These are phyloP conservation scores for Metrosideros polymorpha DNA, from an alignment of 441 rosid genomes.

Conservation along the genomic window DNA sequence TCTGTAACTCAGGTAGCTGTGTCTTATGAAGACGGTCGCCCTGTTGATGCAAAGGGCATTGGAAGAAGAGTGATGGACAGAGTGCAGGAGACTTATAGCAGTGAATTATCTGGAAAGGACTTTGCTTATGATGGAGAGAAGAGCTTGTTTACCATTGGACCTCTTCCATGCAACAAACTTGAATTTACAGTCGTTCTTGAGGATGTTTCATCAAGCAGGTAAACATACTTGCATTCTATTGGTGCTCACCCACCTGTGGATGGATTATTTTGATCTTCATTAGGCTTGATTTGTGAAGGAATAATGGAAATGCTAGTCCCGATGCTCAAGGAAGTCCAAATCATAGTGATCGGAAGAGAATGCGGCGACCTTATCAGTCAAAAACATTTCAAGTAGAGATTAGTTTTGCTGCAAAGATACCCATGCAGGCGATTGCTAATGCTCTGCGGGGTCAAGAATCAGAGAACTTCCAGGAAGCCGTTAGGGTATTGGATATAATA, in stretches of 20 bases:
- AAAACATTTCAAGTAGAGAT: slow-evolving; percentile 38
- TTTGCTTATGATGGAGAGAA: slow-evolving; percentile 66
- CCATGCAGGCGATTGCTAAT: slow-evolving; percentile 38
- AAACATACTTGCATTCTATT: background rate
- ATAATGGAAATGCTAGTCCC: slow-evolving; percentile 10
- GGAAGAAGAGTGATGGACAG: slow-evolving; percentile 40
- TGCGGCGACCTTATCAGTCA: slow-evolving; percentile 21
- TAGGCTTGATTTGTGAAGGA: slow-evolving; percentile 4
- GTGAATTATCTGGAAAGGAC: slow-evolving; percentile 27
- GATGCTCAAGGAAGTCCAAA: slow-evolving; percentile 1
- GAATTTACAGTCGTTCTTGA: slow-evolving; percentile 47
- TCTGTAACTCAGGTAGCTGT: slow-evolving; percentile 29
- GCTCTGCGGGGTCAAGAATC: slow-evolving; percentile 44
- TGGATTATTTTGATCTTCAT: background rate
- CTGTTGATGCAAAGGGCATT: slow-evolving; percentile 39
- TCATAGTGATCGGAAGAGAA: slow-evolving; percentile 29
- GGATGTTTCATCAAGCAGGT: slow-evolving; percentile 36
- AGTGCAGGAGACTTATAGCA: slow-evolving; percentile 38
- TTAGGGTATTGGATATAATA: slow-evolving; percentile 42
- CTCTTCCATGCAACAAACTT: slow-evolving; percentile 37
- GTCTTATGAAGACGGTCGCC: slow-evolving; percentile 43
- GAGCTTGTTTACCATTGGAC: slow-evolving; percentile 34
- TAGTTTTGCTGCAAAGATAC: slow-evolving; percentile 39
- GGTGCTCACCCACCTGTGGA: too few species aligned
- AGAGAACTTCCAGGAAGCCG: slow-evolving; percentile 32